Conservation (phyloP, 2,329 filamentous ascomycete genomes). For the Colletotrichum cereale region DNA sequence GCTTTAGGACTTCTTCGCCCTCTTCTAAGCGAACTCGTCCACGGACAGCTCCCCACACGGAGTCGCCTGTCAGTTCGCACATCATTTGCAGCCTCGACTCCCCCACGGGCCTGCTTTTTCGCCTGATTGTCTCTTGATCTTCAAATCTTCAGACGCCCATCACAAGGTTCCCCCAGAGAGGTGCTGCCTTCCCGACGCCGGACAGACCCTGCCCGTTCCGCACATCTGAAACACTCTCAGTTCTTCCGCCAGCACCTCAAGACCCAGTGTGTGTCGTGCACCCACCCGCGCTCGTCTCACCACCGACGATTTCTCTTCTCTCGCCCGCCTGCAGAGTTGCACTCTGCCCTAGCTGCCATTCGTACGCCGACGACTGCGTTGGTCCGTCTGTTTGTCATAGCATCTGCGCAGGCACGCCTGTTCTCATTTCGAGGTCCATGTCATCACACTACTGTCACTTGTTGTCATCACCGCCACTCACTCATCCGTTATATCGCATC, state of each 20-base stretch:
- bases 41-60: slow-evolving; percentile 30
- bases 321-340: slow-evolving; percentile 22
- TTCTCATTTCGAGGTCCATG: slow-evolving; percentile 27
- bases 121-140: slow-evolving; percentile 45
- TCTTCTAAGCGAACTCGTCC: slow-evolving; percentile 9
- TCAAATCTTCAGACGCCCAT: slow-evolving; percentile 39
- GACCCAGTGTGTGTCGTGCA: slow-evolving; percentile 39
- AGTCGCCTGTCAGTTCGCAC: slow-evolving; percentile 39
- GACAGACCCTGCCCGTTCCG: slow-evolving; percentile 45
- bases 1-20: slow-evolving; percentile 1
- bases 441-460: slow-evolving; percentile 22
- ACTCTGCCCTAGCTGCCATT: slow-evolving; percentile 9
- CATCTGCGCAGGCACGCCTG: slow-evolving; percentile 13
- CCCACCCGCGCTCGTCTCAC: slow-evolving; percentile 35
- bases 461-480: slow-evolving; percentile 4
- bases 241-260: slow-evolving; percentile 36
- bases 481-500: slow-evolving; percentile 2
- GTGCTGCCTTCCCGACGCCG: slow-evolving; percentile 39
- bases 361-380: slow-evolving; percentile 24
- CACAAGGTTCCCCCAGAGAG: slow-evolving; percentile 35
- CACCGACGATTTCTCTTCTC: slow-evolving; percentile 26
- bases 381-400: slow-evolving; percentile 6
- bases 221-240: slow-evolving; percentile 56
- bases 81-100: slow-evolving; percentile 30
- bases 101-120: slow-evolving; percentile 28